Evolutionary conservation across 306 rosid genomes (phyloP), one percentile per base, ranked within the genome.

Genomic region (Hylodesmum podocarpum): DNA sequence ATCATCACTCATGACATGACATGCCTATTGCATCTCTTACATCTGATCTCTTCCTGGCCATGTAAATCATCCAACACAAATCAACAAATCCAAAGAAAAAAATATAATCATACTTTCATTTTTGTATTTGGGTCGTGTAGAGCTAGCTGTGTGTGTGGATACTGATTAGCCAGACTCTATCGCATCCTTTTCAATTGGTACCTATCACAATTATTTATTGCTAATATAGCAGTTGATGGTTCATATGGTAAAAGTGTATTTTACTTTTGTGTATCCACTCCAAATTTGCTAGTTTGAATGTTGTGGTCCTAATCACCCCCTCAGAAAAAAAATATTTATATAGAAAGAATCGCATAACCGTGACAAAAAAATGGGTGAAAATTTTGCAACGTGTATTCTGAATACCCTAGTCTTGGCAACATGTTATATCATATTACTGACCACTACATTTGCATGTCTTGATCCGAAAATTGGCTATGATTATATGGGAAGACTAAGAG

Each of bases 1-100:
- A 58, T 27, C 77, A 73, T 66, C 9, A 15, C 25, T 70, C n/a
- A n/a, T n/a, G 84, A 85, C 74, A 78, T 81, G 84, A 81, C 86
- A 68, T 75, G 70, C 80, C 39, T 67, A 53, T 75, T 78, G 80
- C 82, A 79, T 78, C 68, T 69, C 2, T 83, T 75, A 39, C 46
- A 83, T 79, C 81, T 80, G 72, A 57, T 70, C 49, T 44, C 61
- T 18, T 62, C 70, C 74, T 74, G 47, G 3, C 81, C 84, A 78
- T 18, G 55, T 55, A 66, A 54, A 31, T 13, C 33, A 14, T 37
- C 80, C n/a, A 53, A 70, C 73, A 57, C 11, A 70, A 22, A 69
- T 39, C 61, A 19, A 75, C 58, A 59, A 43, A 43, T 4, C 49
- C n/a, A 80, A 63, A 18, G 1, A 54, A 61, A 77, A 47, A 57